Conservation (phyloP, 345 rosid genomes). For the Eucalyptus cloeziana region DNA sequence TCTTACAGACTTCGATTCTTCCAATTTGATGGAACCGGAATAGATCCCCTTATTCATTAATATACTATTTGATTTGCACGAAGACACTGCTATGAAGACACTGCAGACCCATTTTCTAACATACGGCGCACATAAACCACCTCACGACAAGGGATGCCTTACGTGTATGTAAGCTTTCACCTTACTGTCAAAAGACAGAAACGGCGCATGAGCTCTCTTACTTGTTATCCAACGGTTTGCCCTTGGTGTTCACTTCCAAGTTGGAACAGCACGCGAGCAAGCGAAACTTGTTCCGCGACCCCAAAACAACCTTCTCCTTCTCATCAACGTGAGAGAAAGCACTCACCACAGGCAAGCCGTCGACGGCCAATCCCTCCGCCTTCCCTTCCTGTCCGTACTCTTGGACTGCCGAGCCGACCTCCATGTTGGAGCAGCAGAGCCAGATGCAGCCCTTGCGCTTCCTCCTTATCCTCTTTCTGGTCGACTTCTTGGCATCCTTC, state of each 20-base stretch:
- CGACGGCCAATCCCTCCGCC: neutral
- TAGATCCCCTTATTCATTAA: too few relatives aligned
- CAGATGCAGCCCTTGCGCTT: neutral
- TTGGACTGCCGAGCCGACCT: neutral
- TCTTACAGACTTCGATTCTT: too few relatives aligned
- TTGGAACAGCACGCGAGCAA: neutral
- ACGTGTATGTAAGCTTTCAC: neutral
- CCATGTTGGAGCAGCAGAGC: neutral
- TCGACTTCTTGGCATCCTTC: neutral
- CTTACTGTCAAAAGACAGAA: neutral
- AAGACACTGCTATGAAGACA: neutral
- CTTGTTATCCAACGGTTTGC: neutral
- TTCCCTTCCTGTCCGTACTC: neutral
- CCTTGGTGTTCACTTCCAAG: neutral
- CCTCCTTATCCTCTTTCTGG: neutral
- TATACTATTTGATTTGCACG: too few relatives aligned
- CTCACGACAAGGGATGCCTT: neutral
- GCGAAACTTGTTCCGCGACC: neutral
- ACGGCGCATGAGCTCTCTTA: neutral
- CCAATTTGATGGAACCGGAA: too few relatives aligned
- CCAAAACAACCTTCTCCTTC: neutral
- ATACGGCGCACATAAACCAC: neutral
- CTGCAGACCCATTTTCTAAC: neutral
- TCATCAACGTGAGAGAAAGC: neutral
- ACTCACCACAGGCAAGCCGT: neutral